Evolutionary conservation across 2,329 filamentous ascomycete species (phyloP).

Genomic region (Apiospora koreana): DNA sequence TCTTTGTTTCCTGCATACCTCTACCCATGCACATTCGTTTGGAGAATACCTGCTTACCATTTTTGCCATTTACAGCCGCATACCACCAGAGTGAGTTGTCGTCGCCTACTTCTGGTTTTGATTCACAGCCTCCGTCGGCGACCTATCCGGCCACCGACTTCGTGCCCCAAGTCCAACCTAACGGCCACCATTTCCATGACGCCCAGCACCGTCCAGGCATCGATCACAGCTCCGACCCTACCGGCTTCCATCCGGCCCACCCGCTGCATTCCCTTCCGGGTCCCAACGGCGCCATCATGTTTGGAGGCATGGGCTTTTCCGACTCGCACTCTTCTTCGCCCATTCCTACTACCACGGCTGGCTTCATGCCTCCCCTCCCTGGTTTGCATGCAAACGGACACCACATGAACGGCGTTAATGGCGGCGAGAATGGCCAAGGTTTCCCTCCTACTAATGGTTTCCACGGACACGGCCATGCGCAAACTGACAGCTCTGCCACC

Average conservation of each 20-base stretch:
- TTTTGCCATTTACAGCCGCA: not conserved
- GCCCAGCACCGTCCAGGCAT: not conserved
- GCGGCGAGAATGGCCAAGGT: conserved; percentile 27
- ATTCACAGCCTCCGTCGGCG: conserved; percentile 25
- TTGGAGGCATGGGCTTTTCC: conserved; percentile 47
- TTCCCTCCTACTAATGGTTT: conserved; percentile 15
- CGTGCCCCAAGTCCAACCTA: conserved; percentile 21
- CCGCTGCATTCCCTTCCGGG: conserved; percentile 39
- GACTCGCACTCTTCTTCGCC: conserved; percentile 61
- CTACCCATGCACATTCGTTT: not conserved
- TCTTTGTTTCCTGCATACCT: not conserved
- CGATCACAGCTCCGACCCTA: not conserved
- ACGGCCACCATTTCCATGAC: conserved; percentile 16
- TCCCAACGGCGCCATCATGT: conserved; percentile 54
- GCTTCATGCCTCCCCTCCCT: conserved; percentile 44
- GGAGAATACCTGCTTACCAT: not conserved
- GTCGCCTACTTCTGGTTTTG: not conserved
- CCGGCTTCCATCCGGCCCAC: conserved; percentile 23
- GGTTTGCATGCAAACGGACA: conserved; percentile 26
- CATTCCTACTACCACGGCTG: conserved; percentile 46
- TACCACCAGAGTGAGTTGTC: not conserved
- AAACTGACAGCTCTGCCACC: conserved; percentile 27
- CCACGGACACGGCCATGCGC: conserved; percentile 28
- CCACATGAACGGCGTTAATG: conserved; percentile 21
- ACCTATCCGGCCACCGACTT: conserved; percentile 23